Base-by-base conservation (phyloP, 2,329 filamentous ascomycete genomes). In the Penicillium griseofulvum region DNA sequence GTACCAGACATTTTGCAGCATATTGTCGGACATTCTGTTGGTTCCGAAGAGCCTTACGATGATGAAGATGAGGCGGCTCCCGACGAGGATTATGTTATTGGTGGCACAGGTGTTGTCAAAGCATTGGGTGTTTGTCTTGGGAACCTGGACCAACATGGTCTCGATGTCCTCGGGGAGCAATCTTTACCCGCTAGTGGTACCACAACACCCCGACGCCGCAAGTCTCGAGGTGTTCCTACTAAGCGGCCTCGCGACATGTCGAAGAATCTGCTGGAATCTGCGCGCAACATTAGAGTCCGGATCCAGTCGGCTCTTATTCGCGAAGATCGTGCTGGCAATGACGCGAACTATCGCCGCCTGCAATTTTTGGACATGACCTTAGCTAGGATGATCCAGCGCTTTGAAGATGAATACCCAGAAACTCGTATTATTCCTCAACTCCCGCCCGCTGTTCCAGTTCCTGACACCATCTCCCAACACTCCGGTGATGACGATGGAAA, bases 401-500 rank as follows among this genome's bases (percentile, higher is more conserved):
- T 97, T 70, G 94, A 97, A 72, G 89, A 96, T 70, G 93, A 97
- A 73, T 97, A 91, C 66, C 94, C 94, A 0, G 93, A 97, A 69
- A 95, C 90, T 0, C 86, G 90, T 34, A 78, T 84, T 39, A 63
- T 68, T 16, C 66, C 69, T 33, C 65, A 59, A 29, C 34, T 52
- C 41, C 48, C 63, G 12, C 58, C 60, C 12, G 31, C 53, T 38
- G 44, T 55, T 16, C 62, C 65, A n/a, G 68, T 58, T 11, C 65
- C 65, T 17, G 68, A 73, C 26, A 66, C 59, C 45, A 66, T 58
- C 47, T 74, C 71, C 3, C 71, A 69, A 36, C 66, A 73, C 34
- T 75, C 70, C 6, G 69, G 66, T 12, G 67, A 74, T 12, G 67
- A 74, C 24, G 69, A 68, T 44, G 64, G 52, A 5, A 59, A 60